Evolutionary conservation across 2,329 filamentous ascomycete genomes (phyloP), one percentile per base, ranked within the genome.

Genomic region (Xylariaceae sp.): DNA sequence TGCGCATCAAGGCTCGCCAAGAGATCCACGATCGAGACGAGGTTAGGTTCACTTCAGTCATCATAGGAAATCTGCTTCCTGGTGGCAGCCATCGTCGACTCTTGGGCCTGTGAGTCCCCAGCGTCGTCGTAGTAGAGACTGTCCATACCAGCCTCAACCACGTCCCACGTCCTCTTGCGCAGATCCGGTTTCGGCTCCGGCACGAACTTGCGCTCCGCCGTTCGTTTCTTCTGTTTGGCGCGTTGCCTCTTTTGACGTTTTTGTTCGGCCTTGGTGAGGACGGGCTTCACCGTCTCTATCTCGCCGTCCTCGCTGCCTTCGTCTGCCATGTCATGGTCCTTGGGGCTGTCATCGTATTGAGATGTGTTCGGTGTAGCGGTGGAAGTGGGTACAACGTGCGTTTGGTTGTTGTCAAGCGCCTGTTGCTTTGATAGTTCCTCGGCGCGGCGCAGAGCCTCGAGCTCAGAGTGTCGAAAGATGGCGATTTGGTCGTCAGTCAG

Each of bases 401-500:
- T 48, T 27, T 58, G 51, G 11, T 35, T 17, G 7, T 47, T 45
- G 12, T 54, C 48, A 52, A 51, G 58, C 56, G 44, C 59, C 39
- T 39, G 47, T 55, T 58, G 64, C 56, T 57, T 44, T 41, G 51
- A 67, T 49, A 66, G 73, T 39, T 69, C 68, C 44, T 69, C 65
- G 52, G 77, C 73, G 54, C 81, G 81, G 22, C 88, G 73, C 36
- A 95, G 72, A 11, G 81, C 71, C 62, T 94, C 85, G 18, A 95
- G 79, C 68, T 97, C 92, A 2, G 88, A 92, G 64, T 95, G 89
- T 53, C 91, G 80, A 66, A 96, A 96, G 53, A 96, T 92, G 46
- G 82, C 82, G 58, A 96, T 89, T 72, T 96, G 89, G 59, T 90
- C 88, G 62, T 96, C 89, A 10, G 91, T 96, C 60, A 97, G 75